Evolutionary conservation across 768 basidiomycete species (phyloP), one percentile per base, ranked within the genome.

Genomic region (Pleurotus eryngii): DNA sequence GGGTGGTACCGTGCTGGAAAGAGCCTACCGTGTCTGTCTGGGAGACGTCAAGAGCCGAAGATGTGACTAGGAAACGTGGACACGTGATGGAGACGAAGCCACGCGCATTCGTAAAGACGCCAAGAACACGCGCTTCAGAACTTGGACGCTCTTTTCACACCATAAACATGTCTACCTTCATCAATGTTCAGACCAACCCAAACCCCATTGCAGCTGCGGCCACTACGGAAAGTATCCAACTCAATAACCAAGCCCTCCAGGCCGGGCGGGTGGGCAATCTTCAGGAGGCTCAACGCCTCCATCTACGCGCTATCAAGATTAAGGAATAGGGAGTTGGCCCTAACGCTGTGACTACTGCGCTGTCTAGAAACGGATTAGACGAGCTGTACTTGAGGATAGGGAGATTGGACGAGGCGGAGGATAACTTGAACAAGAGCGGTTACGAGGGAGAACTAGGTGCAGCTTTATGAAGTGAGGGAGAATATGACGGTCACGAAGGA

Each of bases 391-490:
- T 72, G n/a, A 64, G 65, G 43, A 67, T 71, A 64, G 68, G 62
- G 24, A 69, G 64, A 27, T 60, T 74, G 14, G 70, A 69, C 49
- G 70, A 75, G 5, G 75, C 77, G 0, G 73, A 76, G 61, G 66
- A 64, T 3, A 68, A 74, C 54, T 63, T 76, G 11, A 63, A 61
- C n/a, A n/a, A n/a, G n/a, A n/a, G 74, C 73, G 3, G 70, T 53
- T 14, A 37, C 50, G 27, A 15, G 50, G 30, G 50, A 53, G 15
- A 53, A 53, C 30, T 64, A 75, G 12, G 76, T 67, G 1, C 61
- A 67, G 47, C 61, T 76, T 14, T 68, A 70, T 30, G 77, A 77
- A 60, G 63, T 67, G 38, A 62, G 63, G 45, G 75, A 71, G 6
- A 59, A 72, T 42, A 70, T 61, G 14, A 17, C 50, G 14, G 64